Percentiles rank a stretch among this genome's conserved stretches.
Evolutionary conservation across 2,329 filamentous ascomycete genomes (phyloP).

Genomic region (Didymella arachidicola): DNA sequence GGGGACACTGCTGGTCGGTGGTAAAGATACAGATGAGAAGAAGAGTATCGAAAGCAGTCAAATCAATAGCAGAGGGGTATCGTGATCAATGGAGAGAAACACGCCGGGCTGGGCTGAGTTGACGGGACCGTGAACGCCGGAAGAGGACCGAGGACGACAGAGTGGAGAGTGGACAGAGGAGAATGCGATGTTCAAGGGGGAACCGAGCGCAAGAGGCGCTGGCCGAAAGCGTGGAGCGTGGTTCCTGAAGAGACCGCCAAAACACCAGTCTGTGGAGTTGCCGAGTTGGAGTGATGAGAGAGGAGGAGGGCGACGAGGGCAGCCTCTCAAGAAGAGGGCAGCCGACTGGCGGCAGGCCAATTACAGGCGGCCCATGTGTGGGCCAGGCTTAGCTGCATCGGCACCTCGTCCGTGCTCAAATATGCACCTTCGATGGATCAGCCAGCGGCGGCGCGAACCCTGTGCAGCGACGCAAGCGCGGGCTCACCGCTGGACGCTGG

Average conservation of each 20-base stretch:
- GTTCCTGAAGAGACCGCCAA: constrained; percentile 48
- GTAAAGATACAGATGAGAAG: constrained; percentile 34
- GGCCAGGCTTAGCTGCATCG: constrained; percentile 23
- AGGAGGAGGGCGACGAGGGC: constrained; percentile 35
- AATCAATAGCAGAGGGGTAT: constrained; percentile 47
- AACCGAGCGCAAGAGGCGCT: constrained; percentile 53
- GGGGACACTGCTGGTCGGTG: constrained; percentile 23
- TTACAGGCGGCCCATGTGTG: constrained; percentile 26
- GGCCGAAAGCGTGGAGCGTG: constrained; percentile 51
- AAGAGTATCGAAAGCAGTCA: constrained; percentile 27
- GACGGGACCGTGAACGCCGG: constrained; percentile 50
- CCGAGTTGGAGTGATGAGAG: constrained; percentile 39
- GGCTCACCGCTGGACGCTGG: constrained; percentile 14
- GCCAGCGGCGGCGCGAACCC: constrained; percentile 18
- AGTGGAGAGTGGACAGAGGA: constrained; percentile 37
- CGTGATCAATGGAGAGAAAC: constrained; percentile 42
- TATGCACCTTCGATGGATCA: constrained; percentile 13
- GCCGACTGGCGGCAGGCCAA: constrained; percentile 27
- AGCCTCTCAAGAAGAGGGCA: constrained; percentile 32
- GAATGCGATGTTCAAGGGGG: constrained; percentile 36
- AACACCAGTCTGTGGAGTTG: constrained; percentile 40
- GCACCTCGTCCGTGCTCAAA: constrained; percentile 6
- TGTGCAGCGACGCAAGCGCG: constrained; percentile 13
- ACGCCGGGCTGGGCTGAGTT: constrained; percentile 32
- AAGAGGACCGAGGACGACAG: constrained; percentile 44